A percentile compares a stretch with the other conserved stretches of the same genome.
Conservation (phyloP, 345 rosid genomes). For the Euphorbia lathyris region DNA sequence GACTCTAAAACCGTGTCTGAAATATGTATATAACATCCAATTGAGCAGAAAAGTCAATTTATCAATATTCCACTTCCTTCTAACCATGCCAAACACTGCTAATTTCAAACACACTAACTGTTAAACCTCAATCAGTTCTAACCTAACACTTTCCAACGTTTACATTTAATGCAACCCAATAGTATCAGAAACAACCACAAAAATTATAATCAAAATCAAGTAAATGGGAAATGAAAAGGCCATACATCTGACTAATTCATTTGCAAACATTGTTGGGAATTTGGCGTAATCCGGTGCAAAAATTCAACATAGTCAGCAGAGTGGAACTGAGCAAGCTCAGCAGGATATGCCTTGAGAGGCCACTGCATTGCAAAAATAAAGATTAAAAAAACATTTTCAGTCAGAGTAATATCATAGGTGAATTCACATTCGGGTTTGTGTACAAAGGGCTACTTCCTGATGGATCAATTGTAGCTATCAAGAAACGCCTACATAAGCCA, state of each 20-base stretch:
- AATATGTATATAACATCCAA: neutral
- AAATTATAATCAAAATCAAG: neutral
- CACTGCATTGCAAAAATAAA: slow-evolving; percentile 50
- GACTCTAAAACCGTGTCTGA: neutral
- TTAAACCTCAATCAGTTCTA: neutral
- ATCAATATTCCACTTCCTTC: neutral
- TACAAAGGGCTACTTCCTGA: too few relatives aligned
- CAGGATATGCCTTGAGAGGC: slow-evolving; percentile 97
- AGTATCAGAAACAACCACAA: neutral
- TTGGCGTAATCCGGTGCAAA: slow-evolving; percentile 76
- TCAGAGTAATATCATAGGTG: slow-evolving; percentile 43
- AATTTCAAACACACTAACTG: neutral
- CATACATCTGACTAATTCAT: slow-evolving; percentile 69
- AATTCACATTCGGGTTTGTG: slow-evolving; percentile 39
- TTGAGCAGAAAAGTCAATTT: neutral
- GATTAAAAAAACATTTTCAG: slow-evolving; percentile 1
- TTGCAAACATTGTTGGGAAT: slow-evolving; percentile 55
- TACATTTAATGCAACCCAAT: neutral
- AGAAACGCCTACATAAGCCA: too few relatives aligned
- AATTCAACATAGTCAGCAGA: slow-evolving; percentile 92
- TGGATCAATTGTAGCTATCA: too few relatives aligned
- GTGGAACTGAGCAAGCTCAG: slow-evolving; percentile 96
- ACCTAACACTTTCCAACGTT: neutral
- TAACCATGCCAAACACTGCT: neutral
- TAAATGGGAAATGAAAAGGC: neutral